Conservation (phyloP, 768 basidiomycete species). For the Suillus subaureus region DNA sequence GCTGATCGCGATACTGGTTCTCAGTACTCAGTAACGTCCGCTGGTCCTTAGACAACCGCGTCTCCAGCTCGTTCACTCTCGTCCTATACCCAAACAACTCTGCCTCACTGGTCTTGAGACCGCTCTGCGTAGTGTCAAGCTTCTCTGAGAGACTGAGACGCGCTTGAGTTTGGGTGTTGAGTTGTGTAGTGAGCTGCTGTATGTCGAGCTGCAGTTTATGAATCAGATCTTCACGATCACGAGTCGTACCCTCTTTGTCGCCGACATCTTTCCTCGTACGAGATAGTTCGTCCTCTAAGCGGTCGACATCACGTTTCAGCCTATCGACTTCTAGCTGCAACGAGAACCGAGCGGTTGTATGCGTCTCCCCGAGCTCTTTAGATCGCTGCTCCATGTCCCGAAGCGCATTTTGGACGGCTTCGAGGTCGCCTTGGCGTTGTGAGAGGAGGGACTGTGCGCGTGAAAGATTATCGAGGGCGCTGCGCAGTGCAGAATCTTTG, state of each 20-base stretch:
- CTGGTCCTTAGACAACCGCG: slow-evolving; percentile 80
- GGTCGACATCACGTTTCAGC: slow-evolving; percentile 79
- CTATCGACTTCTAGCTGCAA: slow-evolving; percentile 90
- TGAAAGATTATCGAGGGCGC: slow-evolving; percentile 62
- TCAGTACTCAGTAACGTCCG: slow-evolving; percentile 70
- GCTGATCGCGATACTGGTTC: slow-evolving; percentile 84
- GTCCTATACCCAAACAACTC: slow-evolving; percentile 64
- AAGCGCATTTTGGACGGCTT: slow-evolving; percentile 72
- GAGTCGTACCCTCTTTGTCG: slow-evolving; percentile 60
- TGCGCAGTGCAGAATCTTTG: slow-evolving; percentile 69
- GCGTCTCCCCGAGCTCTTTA: slow-evolving; percentile 80
- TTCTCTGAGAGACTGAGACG: slow-evolving; percentile 86
- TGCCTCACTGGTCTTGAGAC: slow-evolving; percentile 64
- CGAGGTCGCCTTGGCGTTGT: slow-evolving; percentile 77
- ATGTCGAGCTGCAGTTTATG: slow-evolving; percentile 81
- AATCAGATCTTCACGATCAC: slow-evolving; percentile 72
- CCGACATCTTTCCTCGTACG: slow-evolving; percentile 71
- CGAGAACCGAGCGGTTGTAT: slow-evolving; percentile 80
- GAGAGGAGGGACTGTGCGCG: slow-evolving; percentile 63
- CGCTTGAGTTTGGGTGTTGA: slow-evolving; percentile 87
- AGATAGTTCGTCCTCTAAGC: slow-evolving; percentile 77
- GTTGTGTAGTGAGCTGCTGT: slow-evolving; percentile 74
- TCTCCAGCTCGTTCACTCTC: slow-evolving; percentile 75
- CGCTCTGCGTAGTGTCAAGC: slow-evolving; percentile 70
- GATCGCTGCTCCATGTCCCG: slow-evolving; percentile 73